phyloP scores from a whole-genome alignment of 1,139 yeast species.

The Protomyces gravidus region DNA sequence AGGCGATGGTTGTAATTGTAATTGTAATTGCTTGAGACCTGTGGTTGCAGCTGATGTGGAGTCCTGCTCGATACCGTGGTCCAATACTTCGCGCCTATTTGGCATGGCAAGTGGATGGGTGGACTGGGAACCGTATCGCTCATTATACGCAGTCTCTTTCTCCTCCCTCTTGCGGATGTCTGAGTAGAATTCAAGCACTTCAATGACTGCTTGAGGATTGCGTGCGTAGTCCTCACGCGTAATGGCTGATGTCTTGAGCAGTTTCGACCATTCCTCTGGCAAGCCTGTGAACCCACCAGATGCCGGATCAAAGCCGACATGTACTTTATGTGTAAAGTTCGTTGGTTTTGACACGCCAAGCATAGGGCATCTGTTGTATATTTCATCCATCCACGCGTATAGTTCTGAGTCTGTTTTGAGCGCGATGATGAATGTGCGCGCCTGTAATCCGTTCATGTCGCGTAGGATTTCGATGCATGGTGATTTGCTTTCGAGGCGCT shows the following conservation, averaged over 20 bases:
- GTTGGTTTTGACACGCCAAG: slow-evolving; percentile 52
- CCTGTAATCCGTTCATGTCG: slow-evolving; percentile 43
- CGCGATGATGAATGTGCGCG: slow-evolving; percentile 59
- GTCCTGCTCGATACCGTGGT: slow-evolving; percentile 30
- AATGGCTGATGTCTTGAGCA: slow-evolving; percentile 45
- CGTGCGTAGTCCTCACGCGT: slow-evolving; percentile 47
- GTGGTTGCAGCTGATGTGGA: slow-evolving; percentile 33
- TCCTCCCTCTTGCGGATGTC: slow-evolving; percentile 36
- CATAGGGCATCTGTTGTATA: slow-evolving; percentile 58
- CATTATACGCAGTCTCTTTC: slow-evolving; percentile 40
- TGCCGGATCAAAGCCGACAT: slow-evolving; percentile 47
- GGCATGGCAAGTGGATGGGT: slow-evolving; percentile 9
- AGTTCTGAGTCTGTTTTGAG: slow-evolving; percentile 76
- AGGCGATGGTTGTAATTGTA: background rate
- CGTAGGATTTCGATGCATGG: slow-evolving; percentile 77
- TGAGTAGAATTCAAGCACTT: slow-evolving; percentile 80
- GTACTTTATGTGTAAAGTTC: slow-evolving; percentile 44
- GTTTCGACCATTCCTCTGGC: slow-evolving; percentile 47
- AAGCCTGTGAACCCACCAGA: slow-evolving; percentile 49
- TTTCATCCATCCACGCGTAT: slow-evolving; percentile 64
- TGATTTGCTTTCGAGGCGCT: slow-evolving; percentile 62
- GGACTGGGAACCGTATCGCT: slow-evolving; percentile 16
- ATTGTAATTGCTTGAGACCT: background rate
- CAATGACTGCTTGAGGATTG: slow-evolving; percentile 57
- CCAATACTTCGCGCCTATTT: slow-evolving; percentile 13